Base-by-base conservation (phyloP, 306 rosid genomes). In the Trifolium pratense region DNA sequence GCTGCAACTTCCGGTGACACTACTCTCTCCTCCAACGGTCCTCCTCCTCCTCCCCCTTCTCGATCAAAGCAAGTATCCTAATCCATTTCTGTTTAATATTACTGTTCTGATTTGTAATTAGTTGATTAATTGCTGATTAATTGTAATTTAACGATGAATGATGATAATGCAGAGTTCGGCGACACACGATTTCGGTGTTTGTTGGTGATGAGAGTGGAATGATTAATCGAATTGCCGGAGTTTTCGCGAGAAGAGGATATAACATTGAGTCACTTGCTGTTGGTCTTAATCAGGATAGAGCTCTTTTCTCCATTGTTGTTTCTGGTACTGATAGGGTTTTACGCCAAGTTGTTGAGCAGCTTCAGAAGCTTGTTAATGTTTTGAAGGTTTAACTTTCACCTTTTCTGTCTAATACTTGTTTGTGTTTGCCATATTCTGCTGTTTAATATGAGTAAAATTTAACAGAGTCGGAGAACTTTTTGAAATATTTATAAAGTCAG, bases 191-290 rank as follows among this genome's bases (percentile, higher is more conserved):
- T 68, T 89, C 95, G 29, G 97, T 91, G 57, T 91, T 91, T 70
- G 97, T 91, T 26, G 95, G 95, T 0, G 97, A 91, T 46, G 97
- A 91, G 79, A 89, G 92, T 55, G 97, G 97, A 74, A 89, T 91
- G 97, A 91, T 89, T 26, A 89, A 91, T 51, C 82, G 95, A 71
- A 91, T 91, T 40, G 86, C 95, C 1, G 95, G 95, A 21, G 97
- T 91, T 6, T 91, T 91, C 29, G 95, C 97, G 0, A 66, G 97
- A 49, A 83, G 95, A 74, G 97, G 97, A 9, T 91, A 82, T 58
- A 91, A 91, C 84, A 89, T 91, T 20, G 97, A 89, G 71, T 91
- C 97, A 2, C 80, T 91, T 4, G 97, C 97, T 1, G 97, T 91
- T 86, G 95, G 97, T 20, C 88, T 91, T 10, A 91, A 89, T 43